Evolutionary conservation across 352 stramenopile genomes (phyloP).

Genomic region (Phytopythium montanum): DNA sequence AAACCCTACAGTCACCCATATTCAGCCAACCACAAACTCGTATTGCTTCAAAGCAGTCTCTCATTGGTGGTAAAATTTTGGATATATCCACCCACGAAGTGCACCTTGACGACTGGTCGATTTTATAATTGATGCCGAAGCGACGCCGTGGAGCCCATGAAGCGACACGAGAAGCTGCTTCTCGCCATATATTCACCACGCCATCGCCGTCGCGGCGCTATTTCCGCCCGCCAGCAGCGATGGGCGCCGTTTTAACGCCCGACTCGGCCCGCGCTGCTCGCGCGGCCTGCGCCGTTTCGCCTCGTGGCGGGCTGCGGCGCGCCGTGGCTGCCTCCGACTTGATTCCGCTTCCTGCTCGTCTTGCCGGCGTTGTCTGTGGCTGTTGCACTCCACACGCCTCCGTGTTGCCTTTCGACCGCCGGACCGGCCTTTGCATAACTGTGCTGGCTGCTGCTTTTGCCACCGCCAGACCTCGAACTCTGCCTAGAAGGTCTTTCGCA

Average conservation of each 20-base stretch:
- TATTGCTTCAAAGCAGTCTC: background rate
- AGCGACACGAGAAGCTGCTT: background rate
- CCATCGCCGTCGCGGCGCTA: background rate
- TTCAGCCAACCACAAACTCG: background rate
- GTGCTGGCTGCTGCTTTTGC: background rate
- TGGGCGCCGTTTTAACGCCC: background rate
- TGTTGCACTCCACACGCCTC: no score
- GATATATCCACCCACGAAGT: background rate
- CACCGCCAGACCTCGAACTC: background rate
- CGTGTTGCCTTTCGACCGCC: background rate
- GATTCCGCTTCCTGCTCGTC: background rate
- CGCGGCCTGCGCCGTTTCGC: background rate
- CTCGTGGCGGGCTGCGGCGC: background rate
- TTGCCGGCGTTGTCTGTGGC: background rate
- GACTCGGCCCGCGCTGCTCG: no score
- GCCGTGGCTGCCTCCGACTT: background rate
- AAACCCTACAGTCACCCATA: background rate
- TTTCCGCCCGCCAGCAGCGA: background rate
- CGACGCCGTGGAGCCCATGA: background rate
- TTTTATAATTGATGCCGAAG: background rate
- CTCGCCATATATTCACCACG: background rate
- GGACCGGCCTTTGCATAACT: background rate
- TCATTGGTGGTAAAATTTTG: slow-evolving; percentile 1
- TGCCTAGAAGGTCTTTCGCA: no score
- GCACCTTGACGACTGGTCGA: background rate